Evolutionary conservation across 1,139 yeast species (phyloP).

Genomic region (Groenewaldozyma sp.): DNA sequence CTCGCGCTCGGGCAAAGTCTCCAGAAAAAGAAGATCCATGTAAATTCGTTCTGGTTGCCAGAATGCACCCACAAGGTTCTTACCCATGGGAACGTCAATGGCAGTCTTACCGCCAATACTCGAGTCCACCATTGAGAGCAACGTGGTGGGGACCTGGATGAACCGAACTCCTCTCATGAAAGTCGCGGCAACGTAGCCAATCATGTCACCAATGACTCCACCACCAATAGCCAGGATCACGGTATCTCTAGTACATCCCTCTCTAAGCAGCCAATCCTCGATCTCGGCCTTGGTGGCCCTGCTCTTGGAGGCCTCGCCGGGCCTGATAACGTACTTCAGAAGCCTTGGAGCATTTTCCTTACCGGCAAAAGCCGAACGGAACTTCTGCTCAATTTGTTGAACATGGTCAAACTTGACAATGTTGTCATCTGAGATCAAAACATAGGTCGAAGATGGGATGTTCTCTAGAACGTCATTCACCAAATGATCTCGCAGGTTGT

Average conservation of each 20-base stretch:
- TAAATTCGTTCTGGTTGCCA: conserved; percentile 92
- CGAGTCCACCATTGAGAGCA: conserved; percentile 96
- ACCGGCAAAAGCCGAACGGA: conserved; percentile 23
- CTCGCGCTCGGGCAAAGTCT: conserved; percentile 85
- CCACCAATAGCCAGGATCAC: conserved; percentile 95
- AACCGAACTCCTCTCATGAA: conserved; percentile 98
- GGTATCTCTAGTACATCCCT: conserved; percentile 95
- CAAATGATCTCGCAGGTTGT: conserved; percentile 67
- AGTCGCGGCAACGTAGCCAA: conserved; percentile 96
- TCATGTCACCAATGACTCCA: conserved; percentile 99
- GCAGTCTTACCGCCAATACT: conserved; percentile 99
- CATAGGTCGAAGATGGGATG: conserved; percentile 82
- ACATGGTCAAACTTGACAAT: conserved; percentile 61
- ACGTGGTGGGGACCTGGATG: conserved; percentile 87
- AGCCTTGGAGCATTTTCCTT: conserved; percentile 45
- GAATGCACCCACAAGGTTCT: conserved; percentile 93
- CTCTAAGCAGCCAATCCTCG: conserved; percentile 76
- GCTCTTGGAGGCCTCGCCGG: conserved; percentile 89
- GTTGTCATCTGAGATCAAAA: conserved; percentile 79
- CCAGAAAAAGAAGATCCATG: conserved; percentile 80
- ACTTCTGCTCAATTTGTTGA: conserved; percentile 31
- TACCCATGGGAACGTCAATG: conserved; percentile 95
- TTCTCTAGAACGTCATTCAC: conserved; percentile 55
- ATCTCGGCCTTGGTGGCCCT: conserved; percentile 86
- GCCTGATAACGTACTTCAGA: conserved; percentile 66